Conservation (phyloP, 1,139 yeast genomes). For the Schwanniomyces etchellsii region DNA sequence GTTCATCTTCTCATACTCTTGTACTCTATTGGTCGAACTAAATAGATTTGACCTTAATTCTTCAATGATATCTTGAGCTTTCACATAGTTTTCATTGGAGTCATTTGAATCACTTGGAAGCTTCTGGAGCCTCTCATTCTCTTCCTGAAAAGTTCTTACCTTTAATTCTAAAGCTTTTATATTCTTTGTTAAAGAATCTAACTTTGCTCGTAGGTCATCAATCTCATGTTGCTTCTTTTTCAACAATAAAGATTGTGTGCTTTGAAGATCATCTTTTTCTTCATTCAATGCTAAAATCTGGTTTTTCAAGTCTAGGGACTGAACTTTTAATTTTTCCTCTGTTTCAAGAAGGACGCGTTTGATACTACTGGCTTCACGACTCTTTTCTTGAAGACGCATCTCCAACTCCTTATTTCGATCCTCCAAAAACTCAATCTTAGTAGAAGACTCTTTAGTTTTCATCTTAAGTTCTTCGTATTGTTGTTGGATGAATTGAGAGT, state of each 20-base stretch:
- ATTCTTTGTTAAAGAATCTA: slow-evolving; percentile 20
- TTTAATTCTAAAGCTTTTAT: slow-evolving; percentile 36
- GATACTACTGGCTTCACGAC: slow-evolving; percentile 70
- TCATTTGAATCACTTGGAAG: neutral
- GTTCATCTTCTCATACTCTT: slow-evolving; percentile 55
- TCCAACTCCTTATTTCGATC: slow-evolving; percentile 78
- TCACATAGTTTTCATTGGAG: slow-evolving; percentile 17
- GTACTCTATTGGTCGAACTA: slow-evolving; percentile 42
- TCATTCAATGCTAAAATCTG: slow-evolving; percentile 38
- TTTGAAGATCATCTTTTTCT: slow-evolving; percentile 56
- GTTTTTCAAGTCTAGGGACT: slow-evolving; percentile 26
- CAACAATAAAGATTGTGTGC: slow-evolving; percentile 42
- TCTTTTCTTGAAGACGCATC: slow-evolving; percentile 68
- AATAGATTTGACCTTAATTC: slow-evolving; percentile 51
- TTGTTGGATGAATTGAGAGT: slow-evolving; percentile 54
- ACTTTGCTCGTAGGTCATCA: slow-evolving; percentile 36
- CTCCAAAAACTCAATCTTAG: slow-evolving; percentile 60
- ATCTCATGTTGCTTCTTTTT: slow-evolving; percentile 48
- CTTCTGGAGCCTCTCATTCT: slow-evolving; percentile 13
- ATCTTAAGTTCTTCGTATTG: slow-evolving; percentile 75
- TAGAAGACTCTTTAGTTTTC: slow-evolving; percentile 60
- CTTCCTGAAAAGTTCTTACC: slow-evolving; percentile 23
- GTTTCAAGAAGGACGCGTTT: slow-evolving; percentile 64
- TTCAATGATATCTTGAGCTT: slow-evolving; percentile 28
- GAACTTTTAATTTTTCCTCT: slow-evolving; percentile 51